Evolutionary conservation across 2,329 filamentous ascomycete genomes (phyloP).

Genomic region (Aureobasidium sp.): DNA sequence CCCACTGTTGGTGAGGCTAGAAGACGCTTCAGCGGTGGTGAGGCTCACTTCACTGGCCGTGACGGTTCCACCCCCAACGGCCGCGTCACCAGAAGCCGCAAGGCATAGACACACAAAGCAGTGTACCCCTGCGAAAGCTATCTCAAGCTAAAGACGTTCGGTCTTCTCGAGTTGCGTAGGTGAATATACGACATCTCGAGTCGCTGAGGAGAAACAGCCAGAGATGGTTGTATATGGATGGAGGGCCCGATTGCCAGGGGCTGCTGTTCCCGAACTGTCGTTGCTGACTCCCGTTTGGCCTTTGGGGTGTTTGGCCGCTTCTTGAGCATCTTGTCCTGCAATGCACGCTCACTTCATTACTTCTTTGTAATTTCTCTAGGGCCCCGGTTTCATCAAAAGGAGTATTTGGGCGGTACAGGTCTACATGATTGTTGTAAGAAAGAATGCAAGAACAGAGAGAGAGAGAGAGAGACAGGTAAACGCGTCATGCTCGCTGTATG

Average conservation of each 20-base stretch:
- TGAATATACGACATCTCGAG: conserved; percentile 3
- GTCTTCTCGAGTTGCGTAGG: neutral
- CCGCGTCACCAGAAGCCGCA: conserved; percentile 57
- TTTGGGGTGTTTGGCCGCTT: conserved; percentile 4
- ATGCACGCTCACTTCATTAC: conserved; percentile 2
- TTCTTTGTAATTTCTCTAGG: conserved; percentile 10
- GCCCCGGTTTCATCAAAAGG: neutral
- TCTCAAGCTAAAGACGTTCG: neutral
- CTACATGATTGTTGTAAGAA: conserved; percentile 9
- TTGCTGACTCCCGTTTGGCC: neutral
- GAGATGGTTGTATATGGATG: neutral
- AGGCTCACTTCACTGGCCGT: conserved; percentile 20
- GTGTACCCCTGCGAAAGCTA: neutral
- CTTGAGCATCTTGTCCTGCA: neutral
- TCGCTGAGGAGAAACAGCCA: neutral
- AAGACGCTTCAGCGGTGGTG: conserved; percentile 41
- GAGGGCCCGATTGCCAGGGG: neutral
- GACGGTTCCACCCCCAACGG: conserved; percentile 45
- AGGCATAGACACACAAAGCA: conserved; percentile 46
- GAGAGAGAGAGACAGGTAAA: neutral
- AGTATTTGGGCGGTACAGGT: conserved; percentile 4
- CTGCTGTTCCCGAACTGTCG: neutral
- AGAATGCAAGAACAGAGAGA: conserved; percentile 3
- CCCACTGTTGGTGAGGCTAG: conserved; percentile 45
- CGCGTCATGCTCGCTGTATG: conserved; percentile 11